phyloP scores from a whole-genome alignment of 352 stramenopile genomes.

The Pythium insidiosum region DNA sequence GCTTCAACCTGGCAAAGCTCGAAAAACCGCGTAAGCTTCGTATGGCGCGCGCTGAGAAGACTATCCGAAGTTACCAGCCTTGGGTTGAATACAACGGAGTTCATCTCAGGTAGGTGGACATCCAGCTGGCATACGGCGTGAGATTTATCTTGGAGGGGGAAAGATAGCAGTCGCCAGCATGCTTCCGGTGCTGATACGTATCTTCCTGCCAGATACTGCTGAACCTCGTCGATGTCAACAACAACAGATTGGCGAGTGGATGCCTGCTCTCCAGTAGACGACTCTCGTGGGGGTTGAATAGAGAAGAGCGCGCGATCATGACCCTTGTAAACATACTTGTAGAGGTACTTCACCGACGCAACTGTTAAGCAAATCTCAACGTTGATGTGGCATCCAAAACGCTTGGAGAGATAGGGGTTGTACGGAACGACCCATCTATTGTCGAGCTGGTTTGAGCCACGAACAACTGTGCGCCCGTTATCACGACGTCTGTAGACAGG shows the following conservation, averaged over 20 bases:
- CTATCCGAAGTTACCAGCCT: too few relatives aligned
- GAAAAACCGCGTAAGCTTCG: too few relatives aligned
- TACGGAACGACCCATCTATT: conserved; percentile 50
- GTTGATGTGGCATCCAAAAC: conserved; percentile 51
- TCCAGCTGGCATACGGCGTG: too few relatives aligned
- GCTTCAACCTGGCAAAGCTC: too few relatives aligned
- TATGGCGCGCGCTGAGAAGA: too few relatives aligned
- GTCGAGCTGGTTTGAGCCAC: not conserved
- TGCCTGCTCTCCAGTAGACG: too few relatives aligned
- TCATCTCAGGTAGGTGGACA: too few relatives aligned
- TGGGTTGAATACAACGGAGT: too few relatives aligned
- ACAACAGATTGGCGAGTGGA: too few relatives aligned
- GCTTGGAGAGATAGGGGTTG: conserved; percentile 38
- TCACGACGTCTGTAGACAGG: not conserved
- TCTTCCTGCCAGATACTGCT: conserved; percentile 11
- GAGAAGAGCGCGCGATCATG: not conserved
- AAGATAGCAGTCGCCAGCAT: conserved; percentile 8
- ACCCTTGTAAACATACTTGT: conserved; percentile 50
- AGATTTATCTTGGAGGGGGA: too few relatives aligned
- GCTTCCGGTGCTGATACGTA: conserved; percentile 25
- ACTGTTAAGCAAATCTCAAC: conserved; percentile 31
- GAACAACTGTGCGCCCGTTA: conserved; percentile 1
- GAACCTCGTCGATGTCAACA: too few relatives aligned
- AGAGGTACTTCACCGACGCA: conserved; percentile 38
- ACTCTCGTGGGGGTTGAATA: not conserved